Base-by-base conservation (phyloP, 805 yeast species). In the Candida hungchunana region DNA sequence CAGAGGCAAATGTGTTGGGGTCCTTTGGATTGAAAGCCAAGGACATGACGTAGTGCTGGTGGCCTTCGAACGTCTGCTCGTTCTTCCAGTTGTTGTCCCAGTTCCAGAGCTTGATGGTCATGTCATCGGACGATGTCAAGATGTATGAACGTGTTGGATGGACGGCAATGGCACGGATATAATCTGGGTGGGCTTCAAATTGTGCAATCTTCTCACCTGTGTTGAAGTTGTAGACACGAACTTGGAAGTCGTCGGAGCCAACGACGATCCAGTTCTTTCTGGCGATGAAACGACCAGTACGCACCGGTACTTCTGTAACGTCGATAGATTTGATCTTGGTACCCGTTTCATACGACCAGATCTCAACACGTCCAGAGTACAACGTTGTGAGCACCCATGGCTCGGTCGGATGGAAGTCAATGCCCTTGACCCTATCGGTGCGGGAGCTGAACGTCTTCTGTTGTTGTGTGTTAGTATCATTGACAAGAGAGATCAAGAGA, bases 141-240 rank as follows among this genome's bases (percentile, higher is more conserved):
- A 93, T 72, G 52, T 83, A 84, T 17, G 97, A 94, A 64, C 84
- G 85, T 13, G 90, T 72, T 28, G 97, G 97, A 63, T 93, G 98
- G 27, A 90, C 95, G 9, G 95, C 93, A 47, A 93, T 76, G 38
- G 85, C 78, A 60, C 98, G 80, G 55, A 93, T 84, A 62, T 93
- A 93, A 63, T 93, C 98, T 7, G 96, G 96, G 58, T 93, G 98
- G 8, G 97, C 97, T 66, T 93, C 98, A 56, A 90, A 93, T 64
- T 89, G 97, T 25, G 86, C 74, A 44, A 93, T 76, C 59, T 87
- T 88, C 63, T 93, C 98, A 39, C 95, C 89, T 14, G 98, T 93
- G 64, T 87, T 87, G 69, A 86, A 88, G 63, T 93, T 93, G 71
- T 77, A 93, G 20, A 93, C 94, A 55, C 98, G 79, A 40, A 93